phyloP scores from a whole-genome alignment of 176 grass and related monocot species.

The Sorghum bicolor region Sorghum_bicolor_NCBIv3 NC_012871.2:77449501-77450000 shows the following conservation, averaged over 20 bases:
- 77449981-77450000: slow-evolving; percentile 35
- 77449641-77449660: neutral
- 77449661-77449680: slow-evolving; percentile 57
- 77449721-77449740: slow-evolving; percentile 98
- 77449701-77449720: slow-evolving; percentile 85
- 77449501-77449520: neutral
- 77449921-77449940: neutral
- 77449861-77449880: slow-evolving; percentile 92
- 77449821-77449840: slow-evolving; percentile 67
- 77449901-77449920: slow-evolving; percentile 45
- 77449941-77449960: neutral
- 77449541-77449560: neutral
- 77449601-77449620: neutral
- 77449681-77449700: slow-evolving; percentile 73
- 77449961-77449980: neutral
- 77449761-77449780: slow-evolving; percentile 16
- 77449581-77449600: neutral
- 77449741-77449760: slow-evolving; percentile 36
- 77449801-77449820: neutral
- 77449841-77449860: slow-evolving; percentile 82
- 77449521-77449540: neutral
- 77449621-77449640: neutral
- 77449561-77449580: neutral
- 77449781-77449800: neutral
- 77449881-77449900: slow-evolving; percentile 96